Base-by-base conservation (phyloP, 306 rosid genomes). In the Trifolium dubium region DNA sequence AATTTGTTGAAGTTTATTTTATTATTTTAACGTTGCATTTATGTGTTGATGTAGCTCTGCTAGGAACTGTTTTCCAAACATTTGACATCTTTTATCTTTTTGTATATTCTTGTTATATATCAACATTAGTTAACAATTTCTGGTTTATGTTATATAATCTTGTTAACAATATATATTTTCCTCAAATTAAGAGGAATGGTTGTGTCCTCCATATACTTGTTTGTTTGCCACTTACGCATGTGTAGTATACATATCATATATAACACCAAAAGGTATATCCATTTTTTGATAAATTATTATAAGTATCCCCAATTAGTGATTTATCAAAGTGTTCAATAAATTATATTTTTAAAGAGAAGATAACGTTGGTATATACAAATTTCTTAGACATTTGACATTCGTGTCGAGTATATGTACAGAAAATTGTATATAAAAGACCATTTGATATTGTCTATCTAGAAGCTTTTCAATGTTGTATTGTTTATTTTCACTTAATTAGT, bases 151-250 rank as follows among this genome's bases (percentile, higher is more conserved):
- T 32, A 5, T 12, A 23, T 23, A 23, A 23, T 23, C 23, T 23
- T 23, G 23, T 23, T 23, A 23, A 23, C 23, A 23, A 23, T 0
- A 23, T 23, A 23, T 23, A 23, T 73, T 61, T 66, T 29, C 77
- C 86, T 77, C 73, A 83, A 74, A 74, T 64, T 41, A 61, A 74
- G 79, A 75, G 79, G 77, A 78, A 68, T 71, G 66, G 31, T 83
- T 64, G 59, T 73, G 66, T 72, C 69, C 63, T 67, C 34, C 61
- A 75, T 81, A 71, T 54, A 66, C 76, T 74, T 85, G 86, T 81
- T 86, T 86, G 89, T 85, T 89, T 86, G 88, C 59, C 91, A 86
- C 89, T 82, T 58, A 46, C 50, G 35, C 77, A 43, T 30, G 11
- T 77, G 81, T 64, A 77, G 77, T 39, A 80, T 37, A 58, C 68